These are phyloP conservation scores for Laguncularia racemosa DNA, from an alignment of 345 rosid genomes.

Conservation along the genomic window DNA sequence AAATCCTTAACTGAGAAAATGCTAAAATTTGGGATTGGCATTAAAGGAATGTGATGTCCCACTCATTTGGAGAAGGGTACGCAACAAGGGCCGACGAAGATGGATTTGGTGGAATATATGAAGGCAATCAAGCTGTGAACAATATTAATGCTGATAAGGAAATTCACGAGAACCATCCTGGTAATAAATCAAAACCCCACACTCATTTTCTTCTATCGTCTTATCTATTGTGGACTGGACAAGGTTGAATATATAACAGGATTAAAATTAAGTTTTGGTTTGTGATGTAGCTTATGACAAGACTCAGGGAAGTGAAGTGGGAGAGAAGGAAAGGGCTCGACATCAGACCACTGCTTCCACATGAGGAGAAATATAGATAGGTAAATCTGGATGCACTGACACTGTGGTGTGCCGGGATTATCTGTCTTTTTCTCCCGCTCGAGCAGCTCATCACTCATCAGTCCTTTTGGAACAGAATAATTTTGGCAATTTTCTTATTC, in stretches of 20 bases:
- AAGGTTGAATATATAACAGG: not conserved
- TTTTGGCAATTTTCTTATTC: too few relatives aligned
- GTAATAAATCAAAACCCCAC: conserved; percentile 10
- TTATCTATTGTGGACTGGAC: too few relatives aligned
- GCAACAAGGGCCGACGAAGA: conserved; percentile 72
- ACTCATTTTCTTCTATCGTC: not conserved
- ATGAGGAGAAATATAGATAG: too few relatives aligned
- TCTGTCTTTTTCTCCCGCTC: too few relatives aligned
- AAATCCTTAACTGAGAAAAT: too few relatives aligned
- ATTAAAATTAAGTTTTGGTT: too few relatives aligned
- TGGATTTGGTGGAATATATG: conserved; percentile 71
- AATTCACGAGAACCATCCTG: conserved; percentile 54
- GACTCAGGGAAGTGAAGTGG: conserved; percentile 68
- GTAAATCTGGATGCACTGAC: too few relatives aligned
- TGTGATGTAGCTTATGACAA: conserved; percentile 45
- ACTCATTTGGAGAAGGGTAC: conserved; percentile 75
- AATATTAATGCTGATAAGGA: conserved; percentile 15
- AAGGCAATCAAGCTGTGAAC: conserved; percentile 35
- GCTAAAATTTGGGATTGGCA: too few relatives aligned
- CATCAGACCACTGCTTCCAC: conserved; percentile 28
- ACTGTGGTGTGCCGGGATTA: too few relatives aligned
- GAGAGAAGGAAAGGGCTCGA: conserved; percentile 62
- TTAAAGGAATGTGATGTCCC: conserved; percentile 57
- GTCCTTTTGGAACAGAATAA: too few relatives aligned
- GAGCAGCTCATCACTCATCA: too few relatives aligned